A percentile compares a stretch with the other conserved stretches of the same genome.
Evolutionary conservation across 805 yeast genomes (phyloP).

Genomic region (Candida peoriensis): DNA sequence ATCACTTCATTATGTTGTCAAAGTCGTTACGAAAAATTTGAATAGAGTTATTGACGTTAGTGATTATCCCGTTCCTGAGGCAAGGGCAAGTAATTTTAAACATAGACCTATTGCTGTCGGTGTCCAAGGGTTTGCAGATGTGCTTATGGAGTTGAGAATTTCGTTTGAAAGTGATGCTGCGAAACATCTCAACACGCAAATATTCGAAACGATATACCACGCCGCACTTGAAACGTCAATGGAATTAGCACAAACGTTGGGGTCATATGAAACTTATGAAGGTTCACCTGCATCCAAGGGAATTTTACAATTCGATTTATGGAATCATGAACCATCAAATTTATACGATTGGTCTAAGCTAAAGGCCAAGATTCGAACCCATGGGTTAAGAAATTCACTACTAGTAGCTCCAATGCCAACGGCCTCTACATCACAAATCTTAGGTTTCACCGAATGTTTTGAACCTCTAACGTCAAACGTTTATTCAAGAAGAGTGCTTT

Average conservation of each 20-base stretch:
- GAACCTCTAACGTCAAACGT: conserved; percentile 96
- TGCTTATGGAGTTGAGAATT: conserved; percentile 68
- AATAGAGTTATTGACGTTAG: conserved; percentile 80
- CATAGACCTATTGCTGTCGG: conserved; percentile 94
- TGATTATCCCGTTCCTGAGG: conserved; percentile 73
- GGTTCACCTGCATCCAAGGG: conserved; percentile 96
- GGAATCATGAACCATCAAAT: conserved; percentile 72
- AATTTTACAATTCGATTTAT: conserved; percentile 75
- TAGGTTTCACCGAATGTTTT: conserved; percentile 93
- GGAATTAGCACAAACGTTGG: conserved; percentile 69
- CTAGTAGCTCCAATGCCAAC: conserved; percentile 97
- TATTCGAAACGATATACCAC: conserved; percentile 93
- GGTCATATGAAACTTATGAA: conserved; percentile 62
- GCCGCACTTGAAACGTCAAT: conserved; percentile 83
- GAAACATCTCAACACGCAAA: conserved; percentile 63
- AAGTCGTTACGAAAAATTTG: conserved; percentile 71
- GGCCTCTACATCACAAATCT: conserved; percentile 94
- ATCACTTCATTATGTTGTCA: conserved; percentile 68
- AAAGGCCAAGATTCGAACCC: conserved; percentile 49
- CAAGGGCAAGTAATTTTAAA: conserved; percentile 65
- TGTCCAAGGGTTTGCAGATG: conserved; percentile 92
- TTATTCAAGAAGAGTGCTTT: conserved; percentile 82
- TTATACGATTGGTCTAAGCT: conserved; percentile 83
- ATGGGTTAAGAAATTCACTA: conserved; percentile 85
- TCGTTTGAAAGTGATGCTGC: conserved; percentile 85